Conservation (phyloP, 2,329 filamentous ascomycete genomes). For the Fusarium illudens region DNA sequence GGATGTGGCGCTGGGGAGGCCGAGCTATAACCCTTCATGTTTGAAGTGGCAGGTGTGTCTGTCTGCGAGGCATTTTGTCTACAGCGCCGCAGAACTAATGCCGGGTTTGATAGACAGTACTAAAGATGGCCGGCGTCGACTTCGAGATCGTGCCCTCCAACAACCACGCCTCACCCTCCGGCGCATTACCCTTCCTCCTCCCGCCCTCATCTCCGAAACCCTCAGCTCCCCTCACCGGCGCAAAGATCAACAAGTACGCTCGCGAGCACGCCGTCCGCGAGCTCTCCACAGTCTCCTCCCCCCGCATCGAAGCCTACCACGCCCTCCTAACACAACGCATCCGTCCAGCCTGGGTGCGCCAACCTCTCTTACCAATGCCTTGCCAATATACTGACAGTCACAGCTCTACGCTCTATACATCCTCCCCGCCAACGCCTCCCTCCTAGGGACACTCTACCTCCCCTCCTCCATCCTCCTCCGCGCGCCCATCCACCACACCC, state of each 20-base stretch:
- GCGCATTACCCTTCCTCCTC: conserved; percentile 87
- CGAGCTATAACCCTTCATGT: conserved; percentile 92
- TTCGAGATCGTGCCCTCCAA: conserved; percentile 76
- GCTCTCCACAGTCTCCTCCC: conserved; percentile 59
- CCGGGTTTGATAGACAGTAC: conserved; percentile 69
- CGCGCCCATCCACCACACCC: conserved; percentile 67
- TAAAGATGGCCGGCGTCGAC: conserved; percentile 77
- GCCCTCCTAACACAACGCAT: conserved; percentile 79
- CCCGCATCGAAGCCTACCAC: conserved; percentile 77
- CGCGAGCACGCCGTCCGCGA: conserved; percentile 53
- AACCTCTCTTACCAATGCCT: background rate
- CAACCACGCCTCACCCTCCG: conserved; percentile 92
- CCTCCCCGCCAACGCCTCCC: conserved; percentile 69
- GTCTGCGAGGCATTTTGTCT: background rate
- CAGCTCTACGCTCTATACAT: conserved; percentile 86
- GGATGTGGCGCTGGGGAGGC: conserved; percentile 67
- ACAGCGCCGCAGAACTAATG: background rate
- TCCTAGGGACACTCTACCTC: conserved; percentile 79
- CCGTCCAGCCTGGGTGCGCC: conserved; percentile 82
- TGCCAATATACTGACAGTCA: conserved; percentile 6
- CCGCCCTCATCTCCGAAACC: conserved; percentile 56
- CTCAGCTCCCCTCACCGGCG: conserved; percentile 59
- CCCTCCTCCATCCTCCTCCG: conserved; percentile 71
- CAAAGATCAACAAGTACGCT: conserved; percentile 74
- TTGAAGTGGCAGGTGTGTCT: conserved; percentile 94